phyloP scores from a whole-genome alignment of 306 rosid genomes.

The Cicer chorassanicum region DNA sequence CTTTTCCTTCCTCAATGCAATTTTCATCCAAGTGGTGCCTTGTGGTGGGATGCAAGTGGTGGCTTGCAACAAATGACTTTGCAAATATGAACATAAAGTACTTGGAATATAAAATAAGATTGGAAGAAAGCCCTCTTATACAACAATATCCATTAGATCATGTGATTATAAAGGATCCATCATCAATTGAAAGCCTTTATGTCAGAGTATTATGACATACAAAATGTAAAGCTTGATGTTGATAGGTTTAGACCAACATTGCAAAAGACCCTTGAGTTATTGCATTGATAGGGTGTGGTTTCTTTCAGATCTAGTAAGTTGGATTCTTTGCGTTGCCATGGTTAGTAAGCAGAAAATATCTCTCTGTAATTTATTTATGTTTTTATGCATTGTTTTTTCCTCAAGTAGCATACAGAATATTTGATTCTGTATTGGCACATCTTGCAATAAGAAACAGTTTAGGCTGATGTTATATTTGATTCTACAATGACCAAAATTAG shows the following conservation, averaged over 20 bases:
- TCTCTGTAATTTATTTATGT: constrained; percentile 24
- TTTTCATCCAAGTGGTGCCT: constrained; percentile 82
- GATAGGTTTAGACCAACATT: constrained; percentile 70
- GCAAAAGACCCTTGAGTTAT: constrained; percentile 74
- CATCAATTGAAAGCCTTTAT: constrained; percentile 50
- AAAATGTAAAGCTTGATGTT: constrained; percentile 40
- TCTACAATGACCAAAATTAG: not conserved
- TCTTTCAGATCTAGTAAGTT: not conserved
- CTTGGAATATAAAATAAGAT: constrained; percentile 67
- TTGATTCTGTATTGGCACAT: not conserved
- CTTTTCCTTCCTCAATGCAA: constrained; percentile 76
- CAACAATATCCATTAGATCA: constrained; percentile 24
- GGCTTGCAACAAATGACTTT: constrained; percentile 59
- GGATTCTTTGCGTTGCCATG: constrained; percentile 29
- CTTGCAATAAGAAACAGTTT: not conserved
- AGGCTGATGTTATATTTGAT: not conserved
- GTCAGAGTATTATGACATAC: constrained; percentile 71
- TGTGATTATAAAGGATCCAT: constrained; percentile 57
- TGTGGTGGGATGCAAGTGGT: constrained; percentile 59
- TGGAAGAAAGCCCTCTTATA: constrained; percentile 75
- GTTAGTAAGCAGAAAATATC: constrained; percentile 20
- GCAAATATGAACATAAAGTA: constrained; percentile 69
- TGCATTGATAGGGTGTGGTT: constrained; percentile 53
- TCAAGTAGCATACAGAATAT: constrained; percentile 29
- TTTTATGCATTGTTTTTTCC: constrained; percentile 15